These are phyloP conservation scores for Colletotrichum tofieldiae DNA, from an alignment of 2,329 filamentous ascomycete genomes.

Conservation along the genomic window DNA sequence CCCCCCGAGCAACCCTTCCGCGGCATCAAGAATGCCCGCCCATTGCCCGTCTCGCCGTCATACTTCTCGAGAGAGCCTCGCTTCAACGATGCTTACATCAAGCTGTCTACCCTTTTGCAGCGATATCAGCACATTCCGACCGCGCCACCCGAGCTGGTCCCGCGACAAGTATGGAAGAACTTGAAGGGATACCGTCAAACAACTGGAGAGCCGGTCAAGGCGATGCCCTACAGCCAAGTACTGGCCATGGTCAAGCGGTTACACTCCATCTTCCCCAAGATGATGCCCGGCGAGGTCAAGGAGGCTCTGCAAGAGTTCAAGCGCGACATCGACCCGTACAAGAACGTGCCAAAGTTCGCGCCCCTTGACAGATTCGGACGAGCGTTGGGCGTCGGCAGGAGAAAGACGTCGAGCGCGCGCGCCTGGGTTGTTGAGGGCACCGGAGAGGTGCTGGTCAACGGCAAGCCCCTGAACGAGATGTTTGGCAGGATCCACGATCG, in stretches of 20 bases:
- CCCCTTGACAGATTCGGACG: conserved; percentile 84
- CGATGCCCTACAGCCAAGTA: conserved; percentile 84
- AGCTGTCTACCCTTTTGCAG: conserved; percentile 79
- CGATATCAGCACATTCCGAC: conserved; percentile 82
- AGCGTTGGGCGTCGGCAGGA: conserved; percentile 84
- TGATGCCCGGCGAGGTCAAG: conserved; percentile 81
- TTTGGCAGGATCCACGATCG: conserved; percentile 94
- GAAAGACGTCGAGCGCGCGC: conserved; percentile 89
- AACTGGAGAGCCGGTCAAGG: conserved; percentile 80
- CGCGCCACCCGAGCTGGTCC: conserved; percentile 75
- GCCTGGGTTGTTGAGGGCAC: conserved; percentile 94
- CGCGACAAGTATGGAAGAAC: conserved; percentile 85
- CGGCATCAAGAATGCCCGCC: conserved; percentile 71
- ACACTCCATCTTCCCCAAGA: conserved; percentile 85
- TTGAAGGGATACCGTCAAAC: conserved; percentile 81
- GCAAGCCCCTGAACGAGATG: conserved; percentile 83
- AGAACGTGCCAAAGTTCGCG: conserved; percentile 74
- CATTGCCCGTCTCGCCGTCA: conserved; percentile 89
- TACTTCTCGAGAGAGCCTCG: conserved; percentile 91
- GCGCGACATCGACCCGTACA: conserved; percentile 80
- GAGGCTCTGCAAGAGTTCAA: conserved; percentile 79
- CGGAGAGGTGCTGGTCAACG: conserved; percentile 91
- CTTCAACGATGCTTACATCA: conserved; percentile 89
- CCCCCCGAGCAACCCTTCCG: conserved; percentile 49
- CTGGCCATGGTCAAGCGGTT: conserved; percentile 83